Evolutionary conservation across 2,329 filamentous ascomycete species (phyloP).

Genomic region (Pestalotiopsis sp.): DNA sequence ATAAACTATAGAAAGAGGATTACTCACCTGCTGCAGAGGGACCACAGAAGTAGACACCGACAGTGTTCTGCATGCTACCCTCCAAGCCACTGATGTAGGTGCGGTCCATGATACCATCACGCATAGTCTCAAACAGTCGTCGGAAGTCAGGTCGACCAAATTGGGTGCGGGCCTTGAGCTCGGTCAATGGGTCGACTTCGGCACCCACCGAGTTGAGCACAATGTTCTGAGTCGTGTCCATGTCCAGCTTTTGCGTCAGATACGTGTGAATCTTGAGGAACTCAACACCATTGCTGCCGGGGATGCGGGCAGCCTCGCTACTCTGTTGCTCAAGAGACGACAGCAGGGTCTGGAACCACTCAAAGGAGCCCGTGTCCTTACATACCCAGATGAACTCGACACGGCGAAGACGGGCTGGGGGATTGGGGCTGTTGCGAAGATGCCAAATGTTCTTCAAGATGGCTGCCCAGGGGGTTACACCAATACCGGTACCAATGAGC

Average conservation of each 20-base stretch:
- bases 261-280: slow-evolving; percentile 99
- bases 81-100: slow-evolving; percentile 85
- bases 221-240: slow-evolving; percentile 94
- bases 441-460: slow-evolving; percentile 99
- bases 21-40: slow-evolving; percentile 69
- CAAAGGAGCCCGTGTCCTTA: slow-evolving; percentile 92
- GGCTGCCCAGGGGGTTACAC: slow-evolving; percentile 83
- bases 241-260: slow-evolving; percentile 89
- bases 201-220: slow-evolving; percentile 93
- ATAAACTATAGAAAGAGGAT: neutral
- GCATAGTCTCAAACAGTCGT: slow-evolving; percentile 80
- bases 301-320: slow-evolving; percentile 66
- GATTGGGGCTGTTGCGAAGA: slow-evolving; percentile 85
- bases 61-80: slow-evolving; percentile 74
- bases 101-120: slow-evolving; percentile 82
- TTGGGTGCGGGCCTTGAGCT: slow-evolving; percentile 87
- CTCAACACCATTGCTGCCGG: slow-evolving; percentile 70
- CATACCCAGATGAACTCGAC: slow-evolving; percentile 99
- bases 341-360: slow-evolving; percentile 97
- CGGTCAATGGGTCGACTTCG: slow-evolving; percentile 86
- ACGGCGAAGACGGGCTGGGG: slow-evolving; percentile 83
- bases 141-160: slow-evolving; percentile 92
- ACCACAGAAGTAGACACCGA: slow-evolving; percentile 98
- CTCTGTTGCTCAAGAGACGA: slow-evolving; percentile 89
- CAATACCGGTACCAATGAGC: slow-evolving; percentile 83